Percentiles rank a stretch among this genome's conserved stretches.
Conservation (phyloP, 2,329 filamentous ascomycete genomes). For the Ophiostoma novo-ulmi region DNA sequence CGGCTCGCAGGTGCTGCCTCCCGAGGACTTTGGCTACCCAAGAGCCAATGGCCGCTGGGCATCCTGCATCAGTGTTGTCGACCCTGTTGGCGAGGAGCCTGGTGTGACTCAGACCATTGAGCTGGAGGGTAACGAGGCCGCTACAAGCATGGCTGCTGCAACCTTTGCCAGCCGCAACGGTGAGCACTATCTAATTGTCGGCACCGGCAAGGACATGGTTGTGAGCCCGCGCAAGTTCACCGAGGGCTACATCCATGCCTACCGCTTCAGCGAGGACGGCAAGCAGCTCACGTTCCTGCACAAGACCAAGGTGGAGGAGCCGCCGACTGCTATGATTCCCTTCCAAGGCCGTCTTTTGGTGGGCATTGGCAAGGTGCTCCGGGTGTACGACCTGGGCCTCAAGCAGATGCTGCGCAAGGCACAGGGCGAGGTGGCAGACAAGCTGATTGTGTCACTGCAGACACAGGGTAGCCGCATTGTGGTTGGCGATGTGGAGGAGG, state of each 20-base stretch:
- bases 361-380: slow-evolving; percentile 76
- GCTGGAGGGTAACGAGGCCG: slow-evolving; percentile 83
- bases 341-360: slow-evolving; percentile 88
- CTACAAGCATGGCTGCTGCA: slow-evolving; percentile 77
- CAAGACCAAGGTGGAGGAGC: slow-evolving; percentile 87
- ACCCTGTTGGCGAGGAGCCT: slow-evolving; percentile 68
- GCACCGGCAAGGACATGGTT: slow-evolving; percentile 85
- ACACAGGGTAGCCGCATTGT: slow-evolving; percentile 88
- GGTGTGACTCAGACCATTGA: slow-evolving; percentile 71
- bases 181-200: slow-evolving; percentile 87
- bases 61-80: slow-evolving; percentile 88
- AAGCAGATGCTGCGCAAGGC: slow-evolving; percentile 88
- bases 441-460: slow-evolving; percentile 81
- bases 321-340: slow-evolving; percentile 79
- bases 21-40: slow-evolving; percentile 85
- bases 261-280: slow-evolving; percentile 83
- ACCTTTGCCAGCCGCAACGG: slow-evolving; percentile 84
- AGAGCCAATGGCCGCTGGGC: slow-evolving; percentile 83
- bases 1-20: slow-evolving; percentile 58
- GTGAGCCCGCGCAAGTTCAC: slow-evolving; percentile 70
- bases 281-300: slow-evolving; percentile 88
- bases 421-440: slow-evolving; percentile 71
- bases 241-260: slow-evolving; percentile 85
- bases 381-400: slow-evolving; percentile 90
- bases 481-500: slow-evolving; percentile 88